Evolutionary conservation across 768 basidiomycete species (phyloP), one percentile per base, ranked within the genome.

Genomic region (Hirschioporus abietinus): DNA sequence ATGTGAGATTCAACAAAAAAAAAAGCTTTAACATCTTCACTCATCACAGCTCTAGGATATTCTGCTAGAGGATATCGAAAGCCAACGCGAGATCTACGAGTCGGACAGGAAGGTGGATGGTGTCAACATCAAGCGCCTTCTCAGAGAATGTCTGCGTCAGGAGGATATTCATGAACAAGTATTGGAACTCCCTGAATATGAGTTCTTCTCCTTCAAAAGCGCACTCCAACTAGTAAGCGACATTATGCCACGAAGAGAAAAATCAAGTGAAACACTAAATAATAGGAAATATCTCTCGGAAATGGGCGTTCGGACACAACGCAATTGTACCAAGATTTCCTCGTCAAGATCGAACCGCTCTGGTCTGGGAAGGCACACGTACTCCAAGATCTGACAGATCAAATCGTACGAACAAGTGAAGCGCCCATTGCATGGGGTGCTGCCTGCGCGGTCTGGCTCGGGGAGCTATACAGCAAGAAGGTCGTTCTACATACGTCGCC

Each of bases 141-240:
- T 61, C 24, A 61, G 60, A 34, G 60, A 61, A 34, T 61, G 60
- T 61, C 60, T 61, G 3, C 60, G 60, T 25, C 25, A 61, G 9
- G 60, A 61, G 20, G 42, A 52, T 52, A 52, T 52, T 20, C 42
- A 52, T 52, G 42, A 52, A 52, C 42, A 52, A 52, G 42, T 52
- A 6, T 52, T 52, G 42, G 3, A 52, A 52, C 42, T 52, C 42
- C 42, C 42, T 3, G 42, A 52, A 52, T 10, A 52, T 20, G 42
- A 52, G 3, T 52, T 52, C 42, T 52, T 52, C 60, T 61, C 60
- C 60, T 61, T 61, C 60, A 52, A 52, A 20, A 52, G 23, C 30
- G 60, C 60, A 61, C 60, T 34, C 3, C 60, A 61, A 23, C 30
- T 34, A 24, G 24, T 34, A 23, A 61, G 30, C 15, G 20, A 6